A percentile compares a stretch with the other conserved stretches of the same genome.
phyloP scores from a whole-genome alignment of 805 yeast genomes.

The Cyberlindnera euphorbiiphila region DNA sequence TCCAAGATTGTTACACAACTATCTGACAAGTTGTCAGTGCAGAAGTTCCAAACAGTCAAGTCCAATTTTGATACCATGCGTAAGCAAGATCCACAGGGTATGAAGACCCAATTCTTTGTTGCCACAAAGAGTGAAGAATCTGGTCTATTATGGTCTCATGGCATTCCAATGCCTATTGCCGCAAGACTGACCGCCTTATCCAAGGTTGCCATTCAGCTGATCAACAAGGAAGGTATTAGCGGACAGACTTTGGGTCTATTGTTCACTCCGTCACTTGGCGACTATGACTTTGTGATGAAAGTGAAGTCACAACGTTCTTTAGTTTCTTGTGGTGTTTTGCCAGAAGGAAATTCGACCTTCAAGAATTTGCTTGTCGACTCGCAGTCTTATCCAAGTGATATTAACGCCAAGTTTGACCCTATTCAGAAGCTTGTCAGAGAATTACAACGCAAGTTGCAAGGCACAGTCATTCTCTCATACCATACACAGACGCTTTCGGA shows the following conservation, averaged over 20 bases:
- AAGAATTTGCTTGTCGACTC: constrained; percentile 48
- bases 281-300: constrained; percentile 76
- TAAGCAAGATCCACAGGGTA: constrained; percentile 75
- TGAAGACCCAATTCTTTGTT: constrained; percentile 75
- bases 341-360: constrained; percentile 41
- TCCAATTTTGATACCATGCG: constrained; percentile 66
- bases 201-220: constrained; percentile 61
- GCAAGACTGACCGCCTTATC: constrained; percentile 85
- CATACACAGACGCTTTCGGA: constrained; percentile 49
- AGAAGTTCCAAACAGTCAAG: constrained; percentile 57
- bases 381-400: constrained; percentile 32
- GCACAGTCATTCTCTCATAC: constrained; percentile 66
- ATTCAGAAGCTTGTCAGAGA: constrained; percentile 56
- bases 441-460: constrained; percentile 58
- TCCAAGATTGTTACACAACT: constrained; percentile 40
- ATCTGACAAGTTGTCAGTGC: constrained; percentile 59
- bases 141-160: constrained; percentile 78
- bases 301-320: constrained; percentile 45
- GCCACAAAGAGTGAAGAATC: constrained; percentile 83
- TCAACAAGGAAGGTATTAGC: constrained; percentile 42
- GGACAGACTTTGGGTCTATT: constrained; percentile 46
- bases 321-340: constrained; percentile 50
- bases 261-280: constrained; percentile 79
- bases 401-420: constrained; percentile 55
- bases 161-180: constrained; percentile 68